Conservation (phyloP, 2,329 filamentous ascomycete genomes). For the Hansfordia pulvinata region DNA sequence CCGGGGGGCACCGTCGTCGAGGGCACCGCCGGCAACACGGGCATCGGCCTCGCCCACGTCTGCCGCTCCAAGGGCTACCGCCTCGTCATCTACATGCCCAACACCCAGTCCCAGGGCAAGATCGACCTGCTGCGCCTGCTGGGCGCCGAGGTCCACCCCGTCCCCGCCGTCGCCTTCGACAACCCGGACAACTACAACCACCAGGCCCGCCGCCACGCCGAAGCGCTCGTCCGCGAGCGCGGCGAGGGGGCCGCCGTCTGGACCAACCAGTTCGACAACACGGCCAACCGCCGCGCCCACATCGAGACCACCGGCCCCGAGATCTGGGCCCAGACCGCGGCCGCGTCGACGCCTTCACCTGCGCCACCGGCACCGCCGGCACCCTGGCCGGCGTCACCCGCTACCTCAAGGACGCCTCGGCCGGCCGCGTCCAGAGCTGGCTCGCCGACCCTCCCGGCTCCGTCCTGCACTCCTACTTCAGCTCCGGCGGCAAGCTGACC, state of each 20-base stretch:
- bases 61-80: conserved; percentile 86
- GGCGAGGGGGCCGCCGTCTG: conserved; percentile 52
- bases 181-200: conserved; percentile 97
- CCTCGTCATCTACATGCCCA: conserved; percentile 98
- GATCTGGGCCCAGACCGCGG: conserved; percentile 90
- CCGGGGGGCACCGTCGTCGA: conserved; percentile 92
- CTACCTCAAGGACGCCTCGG: conserved; percentile 73
- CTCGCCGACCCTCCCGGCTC: conserved; percentile 89
- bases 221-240: conserved; percentile 53
- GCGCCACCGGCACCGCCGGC: conserved; percentile 83
- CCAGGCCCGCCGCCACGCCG: conserved; percentile 84
- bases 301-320: conserved; percentile 95
- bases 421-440: conserved; percentile 71
- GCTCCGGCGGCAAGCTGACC: conserved; percentile 67
- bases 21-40: conserved; percentile 94
- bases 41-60: conserved; percentile 93
- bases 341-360: conserved; percentile 85
- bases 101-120: conserved; percentile 97
- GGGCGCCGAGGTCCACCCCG: conserved; percentile 89
- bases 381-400: conserved; percentile 81
- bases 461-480: conserved; percentile 85
- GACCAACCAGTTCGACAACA: conserved; percentile 99
- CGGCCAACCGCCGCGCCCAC: conserved; percentile 83
- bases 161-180: conserved; percentile 90
- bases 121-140: conserved; percentile 83